Conservation (phyloP, 1,284 basidiomycete genomes). For the Trametes polyzona region DNA sequence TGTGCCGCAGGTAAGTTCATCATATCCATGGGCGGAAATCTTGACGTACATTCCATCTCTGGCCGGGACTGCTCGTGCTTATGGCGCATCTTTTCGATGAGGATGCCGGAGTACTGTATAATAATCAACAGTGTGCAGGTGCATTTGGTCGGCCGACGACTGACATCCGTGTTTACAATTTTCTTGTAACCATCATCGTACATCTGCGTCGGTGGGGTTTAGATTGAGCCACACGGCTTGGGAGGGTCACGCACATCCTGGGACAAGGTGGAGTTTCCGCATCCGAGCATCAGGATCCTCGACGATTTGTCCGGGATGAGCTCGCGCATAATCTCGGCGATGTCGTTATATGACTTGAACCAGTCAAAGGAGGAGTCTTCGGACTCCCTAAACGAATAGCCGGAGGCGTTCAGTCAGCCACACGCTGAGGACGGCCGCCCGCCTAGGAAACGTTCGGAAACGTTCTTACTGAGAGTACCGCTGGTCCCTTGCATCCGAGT, state of each 20-base stretch:
- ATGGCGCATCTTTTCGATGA: slow-evolving; percentile 82
- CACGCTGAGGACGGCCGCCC: background rate
- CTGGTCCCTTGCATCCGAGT: slow-evolving; percentile 55
- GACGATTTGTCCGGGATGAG: slow-evolving; percentile 68
- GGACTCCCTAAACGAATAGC: slow-evolving; percentile 52
- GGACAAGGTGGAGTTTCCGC: slow-evolving; percentile 85
- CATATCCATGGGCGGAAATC: background rate
- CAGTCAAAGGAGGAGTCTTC: slow-evolving; percentile 80
- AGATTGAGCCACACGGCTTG: too few species aligned
- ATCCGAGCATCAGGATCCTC: slow-evolving; percentile 86
- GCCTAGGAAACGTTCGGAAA: background rate
- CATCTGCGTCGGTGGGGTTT: too few species aligned
- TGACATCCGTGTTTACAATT: slow-evolving; percentile 85
- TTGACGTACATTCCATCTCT: slow-evolving; percentile 75
- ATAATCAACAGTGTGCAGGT: background rate
- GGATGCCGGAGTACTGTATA: slow-evolving; percentile 74
- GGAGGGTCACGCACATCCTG: slow-evolving; percentile 57
- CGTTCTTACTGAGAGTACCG: slow-evolving; percentile 66
- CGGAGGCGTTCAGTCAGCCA: background rate
- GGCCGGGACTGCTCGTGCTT: slow-evolving; percentile 59
- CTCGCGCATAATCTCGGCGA: slow-evolving; percentile 60
- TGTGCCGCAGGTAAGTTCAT: slow-evolving; percentile 33
- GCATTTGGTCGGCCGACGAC: slow-evolving; percentile 27
- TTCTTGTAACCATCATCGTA: slow-evolving; percentile 88
- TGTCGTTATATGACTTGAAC: slow-evolving; percentile 79